Percentiles rank a stretch among this genome's conserved stretches.
Conservation (phyloP, 441 rosid species). For the Erodium texanum region DNA sequence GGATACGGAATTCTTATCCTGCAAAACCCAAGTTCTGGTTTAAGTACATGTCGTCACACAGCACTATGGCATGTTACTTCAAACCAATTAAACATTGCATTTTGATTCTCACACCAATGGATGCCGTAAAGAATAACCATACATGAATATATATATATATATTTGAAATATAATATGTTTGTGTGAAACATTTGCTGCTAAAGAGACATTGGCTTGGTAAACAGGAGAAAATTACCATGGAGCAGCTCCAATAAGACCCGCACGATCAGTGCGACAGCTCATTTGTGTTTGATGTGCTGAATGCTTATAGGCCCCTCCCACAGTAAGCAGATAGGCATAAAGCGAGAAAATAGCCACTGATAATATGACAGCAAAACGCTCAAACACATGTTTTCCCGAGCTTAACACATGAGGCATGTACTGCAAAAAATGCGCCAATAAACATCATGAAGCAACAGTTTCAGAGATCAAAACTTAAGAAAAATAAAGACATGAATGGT, state of each 20-base stretch:
- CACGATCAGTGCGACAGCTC: constrained; percentile 84
- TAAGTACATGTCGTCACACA: constrained; percentile 8
- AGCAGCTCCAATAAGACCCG: constrained; percentile 74
- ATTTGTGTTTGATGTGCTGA: constrained; percentile 53
- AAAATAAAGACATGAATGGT: background rate
- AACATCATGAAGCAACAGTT: background rate
- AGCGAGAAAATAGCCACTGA: constrained; percentile 70
- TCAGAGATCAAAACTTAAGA: background rate
- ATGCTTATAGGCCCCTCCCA: constrained; percentile 77
- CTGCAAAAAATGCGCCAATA: constrained; percentile 34
- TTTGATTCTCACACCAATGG: too few species aligned
- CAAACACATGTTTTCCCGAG: constrained; percentile 44
- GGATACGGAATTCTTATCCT: constrained; percentile 97
- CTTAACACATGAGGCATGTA: constrained; percentile 66
- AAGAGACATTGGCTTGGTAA: background rate
- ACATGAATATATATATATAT: too few species aligned
- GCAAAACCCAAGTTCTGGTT: constrained; percentile 24
- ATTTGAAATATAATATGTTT: too few species aligned
- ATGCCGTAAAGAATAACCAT: too few species aligned
- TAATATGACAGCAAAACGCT: constrained; percentile 75
- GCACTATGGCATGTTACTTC: constrained; percentile 4
- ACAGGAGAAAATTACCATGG: constrained; percentile 52
- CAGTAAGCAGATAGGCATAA: constrained; percentile 81
- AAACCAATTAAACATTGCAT: too few species aligned
- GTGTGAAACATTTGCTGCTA: too few species aligned